These are phyloP conservation scores for Sonneratia alba DNA, from an alignment of 345 rosid genomes.

Conservation along the genomic window DNA sequence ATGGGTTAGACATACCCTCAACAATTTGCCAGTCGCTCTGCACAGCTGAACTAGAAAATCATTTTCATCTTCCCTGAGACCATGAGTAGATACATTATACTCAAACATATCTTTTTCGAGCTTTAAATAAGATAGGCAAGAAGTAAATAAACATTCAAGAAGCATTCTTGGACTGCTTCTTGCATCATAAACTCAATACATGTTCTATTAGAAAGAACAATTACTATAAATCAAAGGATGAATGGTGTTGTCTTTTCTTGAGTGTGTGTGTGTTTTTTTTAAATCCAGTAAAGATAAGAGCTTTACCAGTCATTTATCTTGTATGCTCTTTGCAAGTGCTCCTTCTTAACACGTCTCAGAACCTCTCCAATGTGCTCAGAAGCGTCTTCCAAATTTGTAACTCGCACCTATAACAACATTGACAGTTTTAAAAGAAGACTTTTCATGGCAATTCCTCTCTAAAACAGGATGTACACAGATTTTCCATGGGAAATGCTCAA, in stretches of 20 bases:
- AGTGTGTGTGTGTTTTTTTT: background rate
- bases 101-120: background rate
- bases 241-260: background rate
- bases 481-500: background rate
- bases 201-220: background rate
- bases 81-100: constrained; percentile 1
- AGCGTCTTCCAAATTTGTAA: constrained; percentile 81
- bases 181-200: background rate
- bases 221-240: background rate
- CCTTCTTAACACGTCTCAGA: constrained; percentile 78
- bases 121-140: background rate
- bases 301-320: constrained; percentile 68
- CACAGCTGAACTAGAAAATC: constrained; percentile 83
- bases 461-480: background rate
- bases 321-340: constrained; percentile 80
- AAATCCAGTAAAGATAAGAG: background rate
- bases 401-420: constrained; percentile 47
- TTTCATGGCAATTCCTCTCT: background rate
- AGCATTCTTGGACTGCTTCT: background rate
- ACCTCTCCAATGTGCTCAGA: constrained; percentile 88
- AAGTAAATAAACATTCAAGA: background rate
- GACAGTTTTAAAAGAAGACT: background rate
- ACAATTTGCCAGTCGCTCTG: constrained; percentile 65
- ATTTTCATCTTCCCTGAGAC: constrained; percentile 70
- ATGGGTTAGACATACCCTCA: constrained; percentile 42